Evolutionary conservation across 768 basidiomycete species (phyloP).

Genomic region (Clathrus columnatus): DNA sequence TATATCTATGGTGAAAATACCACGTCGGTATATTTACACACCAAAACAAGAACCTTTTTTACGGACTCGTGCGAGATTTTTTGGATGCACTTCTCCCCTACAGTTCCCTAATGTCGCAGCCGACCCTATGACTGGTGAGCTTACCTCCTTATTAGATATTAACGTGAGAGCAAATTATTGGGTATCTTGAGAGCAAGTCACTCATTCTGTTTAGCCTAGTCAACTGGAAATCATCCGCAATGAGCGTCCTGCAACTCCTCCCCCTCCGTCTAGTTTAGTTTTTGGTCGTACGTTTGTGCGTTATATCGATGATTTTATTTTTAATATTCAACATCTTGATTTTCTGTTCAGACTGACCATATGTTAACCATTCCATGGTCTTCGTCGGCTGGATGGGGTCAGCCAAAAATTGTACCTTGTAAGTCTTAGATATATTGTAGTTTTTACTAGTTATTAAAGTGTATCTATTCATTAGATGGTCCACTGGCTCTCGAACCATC

Average conservation of each 20-base stretch:
- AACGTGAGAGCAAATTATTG: conserved; percentile 30
- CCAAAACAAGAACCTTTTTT: too few species aligned
- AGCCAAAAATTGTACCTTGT: conserved; percentile 81
- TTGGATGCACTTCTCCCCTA: neutral
- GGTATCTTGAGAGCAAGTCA: neutral
- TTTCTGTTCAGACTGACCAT: conserved; percentile 59
- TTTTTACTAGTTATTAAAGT: neutral
- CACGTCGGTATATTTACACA: too few species aligned
- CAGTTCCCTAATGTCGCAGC: conserved; percentile 12
- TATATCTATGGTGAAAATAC: too few species aligned
- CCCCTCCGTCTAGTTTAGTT: conserved; percentile 56
- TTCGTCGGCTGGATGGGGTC: conserved; percentile 65
- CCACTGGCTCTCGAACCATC: conserved; percentile 71
- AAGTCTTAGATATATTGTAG: conserved; percentile 21
- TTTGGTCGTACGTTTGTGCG: conserved; percentile 84
- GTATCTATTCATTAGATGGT: conserved; percentile 38
- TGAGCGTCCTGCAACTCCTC: conserved; percentile 47
- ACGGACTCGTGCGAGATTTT: neutral
- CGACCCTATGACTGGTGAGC: conserved; percentile 46
- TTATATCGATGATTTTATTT: conserved; percentile 12
- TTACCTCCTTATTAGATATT: conserved; percentile 39
- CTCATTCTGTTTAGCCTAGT: conserved; percentile 33
- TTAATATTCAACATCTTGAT: conserved; percentile 7
- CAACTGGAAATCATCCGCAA: conserved; percentile 42
- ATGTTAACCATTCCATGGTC: conserved; percentile 77